phyloP scores from a whole-genome alignment of 495 filamentous ascomycete species.

The Parathielavia appendiculata region DNA sequence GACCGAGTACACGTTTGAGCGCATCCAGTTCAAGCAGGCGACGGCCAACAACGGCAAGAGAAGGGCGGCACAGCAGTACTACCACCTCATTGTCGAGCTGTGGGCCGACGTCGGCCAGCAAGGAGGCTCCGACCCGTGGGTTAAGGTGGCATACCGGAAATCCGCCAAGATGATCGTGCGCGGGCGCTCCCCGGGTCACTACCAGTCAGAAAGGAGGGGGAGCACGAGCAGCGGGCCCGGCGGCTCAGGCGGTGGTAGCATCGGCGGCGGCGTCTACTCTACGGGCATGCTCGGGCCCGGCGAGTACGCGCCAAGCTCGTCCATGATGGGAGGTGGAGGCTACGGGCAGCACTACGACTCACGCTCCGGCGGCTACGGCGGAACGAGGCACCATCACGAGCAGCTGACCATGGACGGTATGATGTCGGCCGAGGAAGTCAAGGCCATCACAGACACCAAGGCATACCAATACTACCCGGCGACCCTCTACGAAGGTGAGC shows the following conservation, averaged over 20 bases:
- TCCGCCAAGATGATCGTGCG: constrained; percentile 90
- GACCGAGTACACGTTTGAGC: constrained; percentile 71
- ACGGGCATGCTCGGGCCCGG: constrained; percentile 34
- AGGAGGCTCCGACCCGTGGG: constrained; percentile 46
- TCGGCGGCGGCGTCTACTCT: constrained; percentile 43
- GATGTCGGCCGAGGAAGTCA: constrained; percentile 44
- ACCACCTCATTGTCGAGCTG: constrained; percentile 85
- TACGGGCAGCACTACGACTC: constrained; percentile 33
- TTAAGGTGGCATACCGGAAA: constrained; percentile 73
- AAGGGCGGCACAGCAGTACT: constrained; percentile 87
- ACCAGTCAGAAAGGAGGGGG: constrained; percentile 73
- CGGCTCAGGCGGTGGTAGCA: constrained; percentile 49
- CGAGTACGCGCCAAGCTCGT: constrained; percentile 35
- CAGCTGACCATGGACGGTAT: constrained; percentile 37
- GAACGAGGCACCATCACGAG: constrained; percentile 40
- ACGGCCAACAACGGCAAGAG: constrained; percentile 96
- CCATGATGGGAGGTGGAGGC: constrained; percentile 30
- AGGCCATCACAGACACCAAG: constrained; percentile 40
- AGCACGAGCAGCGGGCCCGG: constrained; percentile 71
- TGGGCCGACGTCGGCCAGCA: constrained; percentile 62
- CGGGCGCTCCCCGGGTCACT: constrained; percentile 88
- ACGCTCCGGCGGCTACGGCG: constrained; percentile 34
- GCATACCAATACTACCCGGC: constrained; percentile 46
- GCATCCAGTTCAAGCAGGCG: constrained; percentile 94
- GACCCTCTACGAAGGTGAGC: constrained; percentile 39